Conservation (phyloP, 805 yeast species). For the Diddensiella caesifluorescens region DNA sequence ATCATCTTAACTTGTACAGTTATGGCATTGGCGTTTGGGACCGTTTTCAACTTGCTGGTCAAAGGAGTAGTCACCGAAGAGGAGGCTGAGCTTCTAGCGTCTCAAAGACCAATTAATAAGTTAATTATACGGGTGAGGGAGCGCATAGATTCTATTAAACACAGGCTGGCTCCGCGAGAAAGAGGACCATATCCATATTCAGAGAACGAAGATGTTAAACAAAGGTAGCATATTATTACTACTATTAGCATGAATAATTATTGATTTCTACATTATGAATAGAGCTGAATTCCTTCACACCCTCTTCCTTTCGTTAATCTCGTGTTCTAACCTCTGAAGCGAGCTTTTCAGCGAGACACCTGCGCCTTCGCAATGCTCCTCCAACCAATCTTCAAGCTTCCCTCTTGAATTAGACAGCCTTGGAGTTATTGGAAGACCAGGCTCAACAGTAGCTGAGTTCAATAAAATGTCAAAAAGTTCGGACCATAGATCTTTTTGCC, state of each 20-base stretch:
- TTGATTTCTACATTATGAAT: neutral
- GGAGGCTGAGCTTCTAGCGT: slow-evolving; percentile 34
- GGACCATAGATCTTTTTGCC: slow-evolving; percentile 71
- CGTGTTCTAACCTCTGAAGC: slow-evolving; percentile 19
- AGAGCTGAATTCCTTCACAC: neutral
- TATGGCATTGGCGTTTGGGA: slow-evolving; percentile 88
- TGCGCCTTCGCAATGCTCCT: slow-evolving; percentile 20
- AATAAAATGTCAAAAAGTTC: slow-evolving; percentile 58
- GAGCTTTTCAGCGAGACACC: slow-evolving; percentile 22
- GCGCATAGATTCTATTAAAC: neutral
- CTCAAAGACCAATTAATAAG: slow-evolving; percentile 11
- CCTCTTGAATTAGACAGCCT: slow-evolving; percentile 34
- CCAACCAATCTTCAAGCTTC: slow-evolving; percentile 42
- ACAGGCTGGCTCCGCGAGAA: slow-evolving; percentile 9
- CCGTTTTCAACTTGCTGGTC: slow-evolving; percentile 69
- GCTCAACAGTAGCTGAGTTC: slow-evolving; percentile 42
- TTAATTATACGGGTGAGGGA: slow-evolving; percentile 1
- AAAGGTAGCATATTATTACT: slow-evolving; percentile 3
- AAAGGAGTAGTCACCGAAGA: slow-evolving; percentile 72
- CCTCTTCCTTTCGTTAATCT: slow-evolving; percentile 4
- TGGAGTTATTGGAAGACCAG: slow-evolving; percentile 39
- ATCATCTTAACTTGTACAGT: slow-evolving; percentile 90
- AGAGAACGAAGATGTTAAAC: neutral
- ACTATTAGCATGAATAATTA: neutral
- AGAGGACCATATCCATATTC: slow-evolving; percentile 17